Percentiles rank a stretch among this genome's conserved stretches.
Evolutionary conservation across 441 rosid genomes (phyloP).

Genomic region (Adansonia madagascariensis): DNA sequence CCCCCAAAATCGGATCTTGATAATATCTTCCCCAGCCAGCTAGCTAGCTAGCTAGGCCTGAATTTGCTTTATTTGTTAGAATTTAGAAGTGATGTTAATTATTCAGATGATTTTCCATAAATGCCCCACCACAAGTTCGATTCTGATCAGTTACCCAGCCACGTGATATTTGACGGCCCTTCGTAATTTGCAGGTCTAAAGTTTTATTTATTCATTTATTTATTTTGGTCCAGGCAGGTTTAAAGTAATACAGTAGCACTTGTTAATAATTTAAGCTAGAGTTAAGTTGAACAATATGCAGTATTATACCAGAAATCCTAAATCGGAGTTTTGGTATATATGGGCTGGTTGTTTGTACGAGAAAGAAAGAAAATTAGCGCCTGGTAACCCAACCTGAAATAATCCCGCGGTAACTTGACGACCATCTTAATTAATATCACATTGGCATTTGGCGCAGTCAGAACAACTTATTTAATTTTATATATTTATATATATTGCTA

Average conservation of each 20-base stretch:
- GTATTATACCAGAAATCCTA: too few species aligned
- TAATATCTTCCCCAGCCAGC: not conserved
- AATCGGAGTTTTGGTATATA: not conserved
- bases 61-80: not conserved
- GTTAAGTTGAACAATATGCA: not conserved
- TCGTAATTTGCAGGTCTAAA: not conserved
- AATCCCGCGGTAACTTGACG: too few species aligned
- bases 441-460: too few species aligned
- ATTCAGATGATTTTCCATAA: not conserved
- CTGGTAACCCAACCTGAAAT: not conserved
- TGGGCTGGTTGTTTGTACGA: not conserved
- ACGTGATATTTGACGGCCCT: not conserved
- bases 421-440: too few species aligned
- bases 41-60: not conserved
- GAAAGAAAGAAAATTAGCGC: not conserved
- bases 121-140: not conserved
- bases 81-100: not conserved
- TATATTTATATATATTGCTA: too few species aligned
- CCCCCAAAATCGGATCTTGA: conserved; percentile 2
- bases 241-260: too few species aligned
- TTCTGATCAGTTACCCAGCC: not conserved
- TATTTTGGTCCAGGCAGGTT: too few species aligned
- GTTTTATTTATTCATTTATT: too few species aligned
- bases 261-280: not conserved
- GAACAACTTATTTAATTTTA: too few species aligned